Percentiles rank a stretch among this genome's conserved stretches.
Conservation (phyloP, 1,284 basidiomycete genomes). For the Quambalaria eucalypti region DNA sequence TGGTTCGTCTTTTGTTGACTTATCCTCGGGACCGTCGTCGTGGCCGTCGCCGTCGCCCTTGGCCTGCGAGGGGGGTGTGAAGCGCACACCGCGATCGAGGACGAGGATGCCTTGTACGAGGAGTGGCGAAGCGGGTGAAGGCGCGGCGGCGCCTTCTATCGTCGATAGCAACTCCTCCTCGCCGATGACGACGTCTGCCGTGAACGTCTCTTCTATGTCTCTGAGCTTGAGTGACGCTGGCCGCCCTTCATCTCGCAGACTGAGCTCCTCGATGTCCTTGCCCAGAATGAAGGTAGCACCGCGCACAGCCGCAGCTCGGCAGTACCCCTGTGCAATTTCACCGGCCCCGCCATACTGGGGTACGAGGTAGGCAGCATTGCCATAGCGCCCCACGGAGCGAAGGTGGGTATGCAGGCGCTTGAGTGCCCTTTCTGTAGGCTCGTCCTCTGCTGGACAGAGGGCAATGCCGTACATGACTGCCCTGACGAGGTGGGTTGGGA, state of each 20-base stretch:
- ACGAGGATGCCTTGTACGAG: slow-evolving; percentile 19
- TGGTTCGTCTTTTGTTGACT: slow-evolving; percentile 5
- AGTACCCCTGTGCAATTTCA: slow-evolving; percentile 41
- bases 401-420: slow-evolving; percentile 53
- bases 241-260: slow-evolving; percentile 8
- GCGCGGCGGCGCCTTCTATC: background rate
- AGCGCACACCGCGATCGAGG: slow-evolving; percentile 7
- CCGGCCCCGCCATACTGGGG: slow-evolving; percentile 77
- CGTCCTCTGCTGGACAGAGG: slow-evolving; percentile 31
- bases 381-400: slow-evolving; percentile 74
- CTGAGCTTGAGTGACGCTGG: slow-evolving; percentile 51
- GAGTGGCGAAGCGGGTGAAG: background rate
- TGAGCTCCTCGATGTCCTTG: background rate
- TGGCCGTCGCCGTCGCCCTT: background rate
- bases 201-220: slow-evolving; percentile 58
- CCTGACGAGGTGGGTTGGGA: slow-evolving; percentile 54
- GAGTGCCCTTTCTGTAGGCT: slow-evolving; percentile 18
- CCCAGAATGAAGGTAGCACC: slow-evolving; percentile 35
- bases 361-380: slow-evolving; percentile 78
- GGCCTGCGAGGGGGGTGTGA: background rate
- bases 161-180: slow-evolving; percentile 50
- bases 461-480: slow-evolving; percentile 42
- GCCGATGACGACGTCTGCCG: slow-evolving; percentile 49
- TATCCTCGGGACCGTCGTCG: background rate
- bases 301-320: slow-evolving; percentile 35